Conservation (phyloP, 306 rosid species). For the Rosa multiflora region DNA sequence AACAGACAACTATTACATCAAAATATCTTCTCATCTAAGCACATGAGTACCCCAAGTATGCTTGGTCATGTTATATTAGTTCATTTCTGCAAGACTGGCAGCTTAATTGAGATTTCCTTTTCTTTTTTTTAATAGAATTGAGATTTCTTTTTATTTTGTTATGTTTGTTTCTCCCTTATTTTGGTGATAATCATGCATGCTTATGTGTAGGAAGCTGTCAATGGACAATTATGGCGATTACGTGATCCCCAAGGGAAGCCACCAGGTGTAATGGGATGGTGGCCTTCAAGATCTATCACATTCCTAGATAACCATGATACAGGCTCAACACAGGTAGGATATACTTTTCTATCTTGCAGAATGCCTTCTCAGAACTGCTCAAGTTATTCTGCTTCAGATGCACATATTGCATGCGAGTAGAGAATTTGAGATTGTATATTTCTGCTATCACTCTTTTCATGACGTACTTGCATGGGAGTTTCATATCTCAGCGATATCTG, state of each 20-base stretch:
- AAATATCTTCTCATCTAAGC: background rate
- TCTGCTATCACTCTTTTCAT: background rate
- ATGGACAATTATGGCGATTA: conserved; percentile 76
- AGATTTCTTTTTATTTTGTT: background rate
- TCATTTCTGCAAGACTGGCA: background rate
- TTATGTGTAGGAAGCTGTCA: conserved; percentile 78
- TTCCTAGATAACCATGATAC: conserved; percentile 90
- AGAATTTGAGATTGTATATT: background rate
- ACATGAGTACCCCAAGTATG: background rate
- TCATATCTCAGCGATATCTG: background rate
- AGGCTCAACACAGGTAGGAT: conserved; percentile 83
- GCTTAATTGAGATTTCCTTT: background rate
- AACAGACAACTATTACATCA: background rate
- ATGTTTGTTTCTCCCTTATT: background rate
- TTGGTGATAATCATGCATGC: conserved; percentile 5
- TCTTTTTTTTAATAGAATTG: background rate
- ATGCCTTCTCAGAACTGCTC: background rate
- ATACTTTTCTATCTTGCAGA: conserved; percentile 8
- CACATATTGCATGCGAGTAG: background rate
- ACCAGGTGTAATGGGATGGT: conserved; percentile 86
- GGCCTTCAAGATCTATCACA: conserved; percentile 90
- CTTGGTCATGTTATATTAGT: background rate
- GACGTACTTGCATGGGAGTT: background rate
- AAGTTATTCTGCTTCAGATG: background rate
- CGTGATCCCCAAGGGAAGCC: conserved; percentile 84